Percentiles rank a stretch among this genome's conserved stretches.
These are phyloP conservation scores for Trichoderma sp. DNA, from an alignment of 2,329 filamentous ascomycete genomes.

Conservation along the genomic window DNA sequence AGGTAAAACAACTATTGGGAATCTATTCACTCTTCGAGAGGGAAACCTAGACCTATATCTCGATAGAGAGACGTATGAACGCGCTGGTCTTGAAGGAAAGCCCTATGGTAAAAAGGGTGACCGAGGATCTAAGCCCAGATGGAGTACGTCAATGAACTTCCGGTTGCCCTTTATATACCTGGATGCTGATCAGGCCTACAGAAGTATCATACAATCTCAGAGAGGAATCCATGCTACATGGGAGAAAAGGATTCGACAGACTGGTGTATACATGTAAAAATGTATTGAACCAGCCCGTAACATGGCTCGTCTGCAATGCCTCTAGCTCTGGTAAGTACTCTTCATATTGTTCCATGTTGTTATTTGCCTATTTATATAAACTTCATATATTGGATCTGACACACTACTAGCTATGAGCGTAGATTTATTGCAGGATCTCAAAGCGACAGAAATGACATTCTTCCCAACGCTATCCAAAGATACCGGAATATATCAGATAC, in stretches of 20 bases:
- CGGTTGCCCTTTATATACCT: background rate
- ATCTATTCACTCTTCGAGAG: slow-evolving; percentile 67
- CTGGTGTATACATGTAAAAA: slow-evolving; percentile 76
- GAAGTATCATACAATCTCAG: slow-evolving; percentile 76
- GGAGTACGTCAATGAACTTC: slow-evolving; percentile 52
- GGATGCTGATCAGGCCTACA: slow-evolving; percentile 34
- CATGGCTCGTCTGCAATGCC: slow-evolving; percentile 77
- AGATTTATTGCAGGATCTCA: slow-evolving; percentile 47
- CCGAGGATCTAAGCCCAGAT: slow-evolving; percentile 64
- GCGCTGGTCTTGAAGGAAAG: slow-evolving; percentile 74
- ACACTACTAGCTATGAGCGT: slow-evolving; percentile 41
- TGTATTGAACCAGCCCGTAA: slow-evolving; percentile 63
- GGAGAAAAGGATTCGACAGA: slow-evolving; percentile 79
- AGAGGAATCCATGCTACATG: slow-evolving; percentile 71
- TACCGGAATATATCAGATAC: slow-evolving; percentile 25
- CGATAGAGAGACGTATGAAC: slow-evolving; percentile 78
- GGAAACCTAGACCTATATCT: slow-evolving; percentile 74
- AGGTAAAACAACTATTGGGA: slow-evolving; percentile 67
- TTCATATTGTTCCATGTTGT: background rate
- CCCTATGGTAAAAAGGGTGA: slow-evolving; percentile 58
- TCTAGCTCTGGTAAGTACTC: slow-evolving; percentile 28
- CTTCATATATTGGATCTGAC: background rate
- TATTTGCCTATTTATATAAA: background rate
- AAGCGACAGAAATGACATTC: slow-evolving; percentile 44
- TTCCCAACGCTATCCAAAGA: slow-evolving; percentile 23